These are phyloP conservation scores for Stagonosporopsis chrysanthemi DNA, from an alignment of 2,329 filamentous ascomycete species.

Conservation along the genomic window DNA sequence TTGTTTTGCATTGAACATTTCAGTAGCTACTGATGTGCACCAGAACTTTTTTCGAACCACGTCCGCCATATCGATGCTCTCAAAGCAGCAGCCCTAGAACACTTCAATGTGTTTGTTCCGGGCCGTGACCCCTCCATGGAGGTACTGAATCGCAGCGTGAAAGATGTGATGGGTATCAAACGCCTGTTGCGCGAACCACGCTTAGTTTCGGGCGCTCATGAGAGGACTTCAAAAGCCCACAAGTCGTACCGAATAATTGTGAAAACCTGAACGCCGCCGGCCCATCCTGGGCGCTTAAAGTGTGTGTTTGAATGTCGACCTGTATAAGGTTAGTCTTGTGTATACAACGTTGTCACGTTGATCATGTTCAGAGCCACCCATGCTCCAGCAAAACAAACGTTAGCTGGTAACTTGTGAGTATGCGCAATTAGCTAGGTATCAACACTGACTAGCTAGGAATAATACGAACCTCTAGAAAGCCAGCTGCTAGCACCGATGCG, in stretches of 20 bases:
- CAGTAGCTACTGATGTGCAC: not conserved
- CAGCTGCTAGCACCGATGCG: not conserved
- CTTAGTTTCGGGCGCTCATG: constrained; percentile 29
- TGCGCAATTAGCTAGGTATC: constrained; percentile 33
- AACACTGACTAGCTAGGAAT: not conserved
- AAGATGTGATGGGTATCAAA: constrained; percentile 33
- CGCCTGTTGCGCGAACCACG: constrained; percentile 31
- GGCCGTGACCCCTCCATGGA: not conserved
- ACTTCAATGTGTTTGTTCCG: not conserved
- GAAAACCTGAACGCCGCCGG: constrained; percentile 29
- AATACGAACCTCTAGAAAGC: constrained; percentile 3
- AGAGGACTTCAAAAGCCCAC: constrained; percentile 14
- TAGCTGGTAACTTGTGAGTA: constrained; percentile 4
- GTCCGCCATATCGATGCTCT: not conserved
- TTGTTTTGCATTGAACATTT: not conserved
- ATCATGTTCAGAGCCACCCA: not conserved
- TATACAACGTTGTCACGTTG: too few relatives aligned
- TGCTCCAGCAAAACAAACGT: not conserved
- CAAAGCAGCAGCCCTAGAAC: not conserved
- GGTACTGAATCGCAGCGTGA: not conserved
- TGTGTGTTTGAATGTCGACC: not conserved
- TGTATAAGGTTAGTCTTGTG: constrained; percentile 1
- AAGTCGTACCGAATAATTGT: constrained; percentile 36
- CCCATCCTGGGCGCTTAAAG: not conserved
- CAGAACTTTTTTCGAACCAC: too few relatives aligned